Base-by-base conservation (phyloP, 768 basidiomycete genomes). In the Lentinula boryana region DNA sequence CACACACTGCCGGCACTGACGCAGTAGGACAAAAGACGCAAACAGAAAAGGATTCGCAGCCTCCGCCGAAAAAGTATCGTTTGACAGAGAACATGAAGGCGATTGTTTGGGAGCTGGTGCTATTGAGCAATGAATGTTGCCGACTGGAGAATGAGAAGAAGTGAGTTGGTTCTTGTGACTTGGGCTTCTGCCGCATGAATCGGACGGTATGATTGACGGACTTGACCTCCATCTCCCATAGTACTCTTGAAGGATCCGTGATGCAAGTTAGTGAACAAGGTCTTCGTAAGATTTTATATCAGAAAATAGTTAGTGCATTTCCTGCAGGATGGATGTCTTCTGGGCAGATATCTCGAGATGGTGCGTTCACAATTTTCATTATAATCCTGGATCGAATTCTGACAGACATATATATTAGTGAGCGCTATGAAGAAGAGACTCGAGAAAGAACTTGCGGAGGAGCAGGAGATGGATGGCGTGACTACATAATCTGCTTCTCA, bases 281-380 rank as follows among this genome's bases (percentile, higher is more conserved):
- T 1, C 72, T 86, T 64, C 77, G 92, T 56, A 95, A 95, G 76
- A 75, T 78, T 5, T 72, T 95, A 7, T 95, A 95, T 74, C 87
- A 92, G 70, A 89, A 87, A 85, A 91, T 94, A 60, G 87, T 93
- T 0, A 81, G 80, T n/a, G 84, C 84, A 1, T 94, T 91, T 72
- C 92, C 91, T 0, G 78, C 86, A 0, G 89, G 89, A 12, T 94
- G 92, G 92, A 84, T 93, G 76, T 85, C 86, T 32, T 91, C 89
- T 2, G 89, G 91, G 3, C 89, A 91, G 70, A 90, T 94, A 62
- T 92, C 90, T 36, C 80, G 92, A 67, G 92, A 94, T 78, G 89
- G 91, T 92, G 55, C 38, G 86, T 72, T 31, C 36, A 41, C 27
- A 1, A n/a, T 50, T 3, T 31, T 21, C 16, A 2, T 32, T 10